Evolutionary conservation across 495 filamentous ascomycete genomes (phyloP).

Genomic region (Penicillium cinerascens): DNA sequence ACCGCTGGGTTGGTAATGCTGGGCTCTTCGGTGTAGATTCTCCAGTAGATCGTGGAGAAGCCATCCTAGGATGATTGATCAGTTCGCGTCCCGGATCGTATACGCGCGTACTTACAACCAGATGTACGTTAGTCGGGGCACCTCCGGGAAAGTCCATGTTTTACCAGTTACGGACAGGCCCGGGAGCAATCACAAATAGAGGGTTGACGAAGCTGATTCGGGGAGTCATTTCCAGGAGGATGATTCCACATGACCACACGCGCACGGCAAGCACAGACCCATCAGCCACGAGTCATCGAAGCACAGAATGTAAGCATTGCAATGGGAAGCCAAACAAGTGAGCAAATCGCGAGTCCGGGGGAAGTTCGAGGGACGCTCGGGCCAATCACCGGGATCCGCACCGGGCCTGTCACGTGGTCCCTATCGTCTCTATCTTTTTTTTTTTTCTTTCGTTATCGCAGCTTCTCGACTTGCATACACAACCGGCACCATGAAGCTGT

Average conservation of each 20-base stretch:
- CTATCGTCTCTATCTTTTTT: conserved; percentile 53
- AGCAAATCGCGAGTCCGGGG: conserved; percentile 22
- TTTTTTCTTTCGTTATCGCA: conserved; percentile 17
- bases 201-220: conserved; percentile 21
- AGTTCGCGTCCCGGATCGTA: conserved; percentile 4
- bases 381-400: conserved; percentile 23
- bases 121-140: conserved; percentile 45
- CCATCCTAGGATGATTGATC: conserved; percentile 36
- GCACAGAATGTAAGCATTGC: background rate
- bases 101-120: conserved; percentile 35
- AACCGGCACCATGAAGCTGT: conserved; percentile 70
- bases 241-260: conserved; percentile 6
- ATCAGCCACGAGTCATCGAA: background rate
- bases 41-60: conserved; percentile 49
- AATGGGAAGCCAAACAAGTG: background rate
- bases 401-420: conserved; percentile 24
- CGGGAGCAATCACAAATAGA: conserved; percentile 28
- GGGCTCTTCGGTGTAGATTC: conserved; percentile 46
- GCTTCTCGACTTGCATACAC: conserved; percentile 1
- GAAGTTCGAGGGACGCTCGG: conserved; percentile 28
- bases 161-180: conserved; percentile 30
- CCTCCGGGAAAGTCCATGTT: conserved; percentile 49
- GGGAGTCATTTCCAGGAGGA: conserved; percentile 38
- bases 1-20: conserved; percentile 31
- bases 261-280: conserved; percentile 13